phyloP scores from a whole-genome alignment of 345 rosid species.

The Turritis glabra region DNA sequence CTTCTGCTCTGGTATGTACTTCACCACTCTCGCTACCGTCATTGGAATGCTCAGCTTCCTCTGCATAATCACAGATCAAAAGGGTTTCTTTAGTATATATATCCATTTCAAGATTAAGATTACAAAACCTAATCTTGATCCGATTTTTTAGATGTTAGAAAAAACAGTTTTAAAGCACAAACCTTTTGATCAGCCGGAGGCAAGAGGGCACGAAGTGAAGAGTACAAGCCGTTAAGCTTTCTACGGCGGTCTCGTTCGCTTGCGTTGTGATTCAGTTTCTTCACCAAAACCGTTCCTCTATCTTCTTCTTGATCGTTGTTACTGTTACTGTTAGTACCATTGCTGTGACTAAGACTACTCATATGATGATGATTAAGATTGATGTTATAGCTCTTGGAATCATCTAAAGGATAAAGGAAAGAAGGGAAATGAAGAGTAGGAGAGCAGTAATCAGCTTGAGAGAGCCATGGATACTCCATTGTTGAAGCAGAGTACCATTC shows the following conservation, averaged over 20 bases:
- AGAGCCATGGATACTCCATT: constrained; percentile 32
- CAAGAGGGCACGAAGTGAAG: constrained; percentile 63
- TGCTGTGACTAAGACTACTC: constrained; percentile 11
- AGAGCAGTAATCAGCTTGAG: constrained; percentile 17
- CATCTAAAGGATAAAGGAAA: constrained; percentile 26
- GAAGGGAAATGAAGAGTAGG: constrained; percentile 35
- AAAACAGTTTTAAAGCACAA: not conserved
- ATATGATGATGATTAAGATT: too few species aligned
- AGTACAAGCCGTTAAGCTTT: constrained; percentile 57
- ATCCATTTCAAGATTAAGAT: constrained; percentile 3
- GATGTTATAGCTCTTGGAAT: constrained; percentile 8
- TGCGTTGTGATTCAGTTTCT: constrained; percentile 79
- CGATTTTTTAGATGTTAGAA: not conserved
- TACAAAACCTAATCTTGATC: constrained; percentile 11
- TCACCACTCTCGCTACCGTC: constrained; percentile 47
- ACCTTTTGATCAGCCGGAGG: constrained; percentile 57
- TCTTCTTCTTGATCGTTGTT: constrained; percentile 14
- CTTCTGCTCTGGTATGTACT: constrained; percentile 59
- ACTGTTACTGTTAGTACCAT: not conserved
- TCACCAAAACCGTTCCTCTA: constrained; percentile 30
- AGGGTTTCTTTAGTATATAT: not conserved
- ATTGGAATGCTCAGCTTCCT: constrained; percentile 57
- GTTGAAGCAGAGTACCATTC: constrained; percentile 29
- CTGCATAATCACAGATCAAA: constrained; percentile 27
- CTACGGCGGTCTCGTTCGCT: constrained; percentile 65